phyloP scores from a whole-genome alignment of 2,329 filamentous ascomycete species.

The Chaetomiaceae sp. region DNA sequence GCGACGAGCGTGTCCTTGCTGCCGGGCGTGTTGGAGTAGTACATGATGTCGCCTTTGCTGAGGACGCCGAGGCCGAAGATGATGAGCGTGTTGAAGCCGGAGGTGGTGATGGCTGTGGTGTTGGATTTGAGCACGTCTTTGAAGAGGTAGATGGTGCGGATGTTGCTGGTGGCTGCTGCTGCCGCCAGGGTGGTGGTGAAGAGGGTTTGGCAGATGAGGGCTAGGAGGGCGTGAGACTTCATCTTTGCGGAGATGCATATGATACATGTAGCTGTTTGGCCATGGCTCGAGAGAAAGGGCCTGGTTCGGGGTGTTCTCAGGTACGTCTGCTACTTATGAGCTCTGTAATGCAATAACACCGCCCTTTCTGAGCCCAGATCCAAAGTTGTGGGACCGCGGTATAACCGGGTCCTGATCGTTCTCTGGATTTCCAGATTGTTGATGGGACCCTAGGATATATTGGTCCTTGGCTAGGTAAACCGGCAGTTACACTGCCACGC shows the following conservation, averaged over 20 bases:
- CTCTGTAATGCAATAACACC: no score
- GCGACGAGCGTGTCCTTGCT: constrained; percentile 36
- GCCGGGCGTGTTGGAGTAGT: constrained; percentile 41
- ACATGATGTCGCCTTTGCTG: constrained; percentile 41
- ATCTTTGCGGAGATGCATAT: background rate
- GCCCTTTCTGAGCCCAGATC: no score
- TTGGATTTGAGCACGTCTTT: constrained; percentile 44
- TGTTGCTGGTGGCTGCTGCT: background rate
- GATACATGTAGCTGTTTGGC: no score
- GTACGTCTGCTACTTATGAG: no score
- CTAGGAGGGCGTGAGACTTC: background rate
- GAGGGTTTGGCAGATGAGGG: background rate
- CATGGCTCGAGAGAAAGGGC: no score
- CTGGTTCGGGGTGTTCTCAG: background rate
- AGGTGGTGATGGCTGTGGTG: constrained; percentile 37
- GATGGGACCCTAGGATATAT: no score
- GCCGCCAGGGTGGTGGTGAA: background rate
- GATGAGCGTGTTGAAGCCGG: constrained; percentile 41
- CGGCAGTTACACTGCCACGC: no score
- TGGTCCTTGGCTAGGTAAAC: no score
- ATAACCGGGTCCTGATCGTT: no score
- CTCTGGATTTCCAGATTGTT: no score
- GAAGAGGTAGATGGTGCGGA: constrained; percentile 35
- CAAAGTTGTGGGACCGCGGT: no score
- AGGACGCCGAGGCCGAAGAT: constrained; percentile 43